Percentiles rank a stretch among this genome's conserved stretches.
Evolutionary conservation across 23 red algal genomes (phyloP).

Genomic region (Agarophyton chilense): DNA sequence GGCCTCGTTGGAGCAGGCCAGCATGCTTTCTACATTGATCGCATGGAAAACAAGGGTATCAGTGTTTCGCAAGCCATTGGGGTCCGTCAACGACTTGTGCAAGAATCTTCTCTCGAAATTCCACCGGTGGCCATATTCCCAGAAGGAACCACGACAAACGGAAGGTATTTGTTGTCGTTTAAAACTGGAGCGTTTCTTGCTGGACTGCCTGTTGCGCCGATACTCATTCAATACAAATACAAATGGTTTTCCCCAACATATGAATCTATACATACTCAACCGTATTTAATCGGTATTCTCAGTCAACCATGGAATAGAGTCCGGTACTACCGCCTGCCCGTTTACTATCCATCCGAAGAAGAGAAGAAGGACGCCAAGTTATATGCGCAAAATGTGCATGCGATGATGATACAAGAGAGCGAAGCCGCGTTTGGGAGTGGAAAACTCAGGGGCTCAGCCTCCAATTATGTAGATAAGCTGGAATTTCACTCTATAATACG

Average conservation of each 20-base stretch:
- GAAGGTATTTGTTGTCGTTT: slow-evolving; percentile 79
- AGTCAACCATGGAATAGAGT: slow-evolving; percentile 70
- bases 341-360: slow-evolving; percentile 84
- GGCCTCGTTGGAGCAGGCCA: slow-evolving; percentile 69
- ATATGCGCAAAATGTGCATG: slow-evolving; percentile 87
- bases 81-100: slow-evolving; percentile 50
- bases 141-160: slow-evolving; percentile 97
- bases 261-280: slow-evolving; percentile 74
- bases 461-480: slow-evolving; percentile 65
- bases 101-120: background rate
- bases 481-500: slow-evolving; percentile 56
- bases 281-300: slow-evolving; percentile 76
- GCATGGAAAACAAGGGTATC: slow-evolving; percentile 26
- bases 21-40: slow-evolving; percentile 81
- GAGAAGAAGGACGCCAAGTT: slow-evolving; percentile 83
- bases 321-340: slow-evolving; percentile 67
- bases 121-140: slow-evolving; percentile 95
- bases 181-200: slow-evolving; percentile 90
- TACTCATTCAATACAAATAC: slow-evolving; percentile 76
- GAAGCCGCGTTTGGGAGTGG: slow-evolving; percentile 26
- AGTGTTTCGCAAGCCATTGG: slow-evolving; percentile 49
- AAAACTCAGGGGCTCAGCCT: slow-evolving; percentile 11
- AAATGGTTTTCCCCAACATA: slow-evolving; percentile 92
- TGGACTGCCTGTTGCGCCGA: slow-evolving; percentile 78
- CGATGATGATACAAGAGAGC: slow-evolving; percentile 51